Conservation (phyloP, 1,284 basidiomycete genomes). For the Salmacisia buchloeana region DNA sequence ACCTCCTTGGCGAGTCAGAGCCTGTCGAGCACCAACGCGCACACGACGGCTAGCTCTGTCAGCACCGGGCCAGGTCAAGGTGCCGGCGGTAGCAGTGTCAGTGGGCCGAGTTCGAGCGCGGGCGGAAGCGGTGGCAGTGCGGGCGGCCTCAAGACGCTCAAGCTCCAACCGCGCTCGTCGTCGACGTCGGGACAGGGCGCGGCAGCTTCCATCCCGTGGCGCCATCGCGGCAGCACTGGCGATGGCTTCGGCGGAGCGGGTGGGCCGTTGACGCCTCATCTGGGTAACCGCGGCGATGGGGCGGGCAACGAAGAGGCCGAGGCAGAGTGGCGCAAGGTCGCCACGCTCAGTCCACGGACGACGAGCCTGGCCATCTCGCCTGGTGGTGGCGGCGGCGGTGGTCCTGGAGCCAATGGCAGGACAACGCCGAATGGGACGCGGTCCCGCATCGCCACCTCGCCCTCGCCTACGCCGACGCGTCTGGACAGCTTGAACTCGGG, state of each 20-base stretch:
- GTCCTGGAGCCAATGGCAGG: no score
- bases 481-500: not conserved
- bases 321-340: not conserved
- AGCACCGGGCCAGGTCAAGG: no score
- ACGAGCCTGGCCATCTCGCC: not conserved
- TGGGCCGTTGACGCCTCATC: not conserved
- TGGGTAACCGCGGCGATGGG: not conserved
- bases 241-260: conserved; percentile 3
- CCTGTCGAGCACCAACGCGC: not conserved
- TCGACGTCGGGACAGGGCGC: not conserved
- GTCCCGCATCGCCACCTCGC: not conserved
- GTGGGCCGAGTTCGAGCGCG: no score
- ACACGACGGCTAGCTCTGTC: no score
- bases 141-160: not conserved
- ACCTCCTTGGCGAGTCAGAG: no score
- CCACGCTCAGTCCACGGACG: conserved; percentile 1
- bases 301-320: not conserved
- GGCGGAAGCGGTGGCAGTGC: no score
- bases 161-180: not conserved
- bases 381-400: not conserved
- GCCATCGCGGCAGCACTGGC: not conserved
- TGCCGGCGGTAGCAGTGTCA: no score
- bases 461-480: not conserved
- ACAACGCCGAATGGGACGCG: not conserved
- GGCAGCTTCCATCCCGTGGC: not conserved